Conservation (phyloP, 352 stramenopile genomes). For the Globisporangium takayamanum region DNA sequence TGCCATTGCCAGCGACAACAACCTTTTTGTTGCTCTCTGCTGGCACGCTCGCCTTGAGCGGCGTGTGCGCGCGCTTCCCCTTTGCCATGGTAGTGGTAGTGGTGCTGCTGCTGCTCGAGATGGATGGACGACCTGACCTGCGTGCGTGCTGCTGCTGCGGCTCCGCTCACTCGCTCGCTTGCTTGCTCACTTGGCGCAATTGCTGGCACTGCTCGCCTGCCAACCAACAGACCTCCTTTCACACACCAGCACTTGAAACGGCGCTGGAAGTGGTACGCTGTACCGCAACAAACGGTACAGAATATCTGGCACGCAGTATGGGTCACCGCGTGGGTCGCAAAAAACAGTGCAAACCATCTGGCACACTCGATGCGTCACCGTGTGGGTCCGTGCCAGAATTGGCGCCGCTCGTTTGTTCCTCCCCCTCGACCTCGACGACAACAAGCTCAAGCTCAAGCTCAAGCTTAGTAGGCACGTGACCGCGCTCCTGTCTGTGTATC, state of each 20-base stretch:
- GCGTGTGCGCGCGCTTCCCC: conserved; percentile 11
- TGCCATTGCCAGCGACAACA: conserved; percentile 4
- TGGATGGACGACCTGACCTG: background rate
- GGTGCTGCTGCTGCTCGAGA: background rate
- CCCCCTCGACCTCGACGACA: background rate
- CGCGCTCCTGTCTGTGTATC: background rate
- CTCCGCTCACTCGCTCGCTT: too few relatives aligned
- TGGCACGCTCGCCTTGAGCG: conserved; percentile 17
- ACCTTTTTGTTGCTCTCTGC: conserved; percentile 17
- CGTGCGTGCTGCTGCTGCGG: background rate
- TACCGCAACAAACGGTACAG: background rate
- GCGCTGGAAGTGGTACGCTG: background rate
- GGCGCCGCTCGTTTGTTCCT: background rate
- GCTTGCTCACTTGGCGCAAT: background rate
- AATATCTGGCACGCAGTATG: background rate
- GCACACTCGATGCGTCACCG: too few relatives aligned
- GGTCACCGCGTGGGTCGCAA: too few relatives aligned
- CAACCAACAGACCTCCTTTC: background rate
- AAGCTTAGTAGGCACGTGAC: background rate
- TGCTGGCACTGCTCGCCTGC: background rate
- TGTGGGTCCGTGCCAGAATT: too few relatives aligned
- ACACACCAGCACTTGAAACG: background rate
- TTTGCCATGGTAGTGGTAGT: conserved; percentile 11
- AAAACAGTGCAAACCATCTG: background rate
- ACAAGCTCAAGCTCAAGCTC: background rate